These are phyloP conservation scores for Leccinum subgranulosum DNA, from an alignment of 768 basidiomycete genomes.

Conservation along the genomic window DNA sequence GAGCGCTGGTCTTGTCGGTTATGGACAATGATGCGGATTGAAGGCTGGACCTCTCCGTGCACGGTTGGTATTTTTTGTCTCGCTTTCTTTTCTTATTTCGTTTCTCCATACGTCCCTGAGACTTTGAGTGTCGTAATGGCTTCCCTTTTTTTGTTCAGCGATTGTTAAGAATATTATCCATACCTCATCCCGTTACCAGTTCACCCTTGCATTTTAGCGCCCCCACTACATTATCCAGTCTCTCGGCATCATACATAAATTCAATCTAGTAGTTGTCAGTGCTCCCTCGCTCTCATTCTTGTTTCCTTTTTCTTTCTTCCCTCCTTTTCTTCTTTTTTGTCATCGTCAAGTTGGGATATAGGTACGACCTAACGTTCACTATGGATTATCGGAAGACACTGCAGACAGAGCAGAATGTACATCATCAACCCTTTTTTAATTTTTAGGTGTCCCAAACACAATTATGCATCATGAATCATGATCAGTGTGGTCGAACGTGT, in stretches of 20 bases:
- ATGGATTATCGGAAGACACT: conserved; percentile 10
- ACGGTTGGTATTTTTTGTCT: conserved; percentile 10
- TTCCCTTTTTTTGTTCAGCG: conserved; percentile 3
- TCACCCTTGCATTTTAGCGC: conserved; percentile 19
- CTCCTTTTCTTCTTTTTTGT: neutral
- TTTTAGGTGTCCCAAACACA: neutral
- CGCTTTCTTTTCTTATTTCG: neutral
- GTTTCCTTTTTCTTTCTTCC: neutral
- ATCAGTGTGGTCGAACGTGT: no score
- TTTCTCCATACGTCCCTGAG: neutral
- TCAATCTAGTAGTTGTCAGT: conserved; percentile 21
- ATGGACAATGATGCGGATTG: conserved; percentile 20
- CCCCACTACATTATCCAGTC: conserved; percentile 26
- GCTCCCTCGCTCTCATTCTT: conserved; percentile 2
- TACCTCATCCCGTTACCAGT: conserved; percentile 8
- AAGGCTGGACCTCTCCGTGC: conserved; percentile 31
- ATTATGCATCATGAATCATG: neutral
- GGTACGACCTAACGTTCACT: conserved; percentile 9
- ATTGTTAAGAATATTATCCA: conserved; percentile 15
- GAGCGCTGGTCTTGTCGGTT: conserved; percentile 3
- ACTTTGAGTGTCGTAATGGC: neutral
- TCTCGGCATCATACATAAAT: conserved; percentile 26
- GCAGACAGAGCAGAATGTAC: conserved; percentile 4
- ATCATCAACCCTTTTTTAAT: neutral
- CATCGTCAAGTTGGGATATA: conserved; percentile 16